These are phyloP conservation scores for Aspergillus alliaceus DNA, from an alignment of 2,329 filamentous ascomycete species.

Conservation along the genomic window DNA sequence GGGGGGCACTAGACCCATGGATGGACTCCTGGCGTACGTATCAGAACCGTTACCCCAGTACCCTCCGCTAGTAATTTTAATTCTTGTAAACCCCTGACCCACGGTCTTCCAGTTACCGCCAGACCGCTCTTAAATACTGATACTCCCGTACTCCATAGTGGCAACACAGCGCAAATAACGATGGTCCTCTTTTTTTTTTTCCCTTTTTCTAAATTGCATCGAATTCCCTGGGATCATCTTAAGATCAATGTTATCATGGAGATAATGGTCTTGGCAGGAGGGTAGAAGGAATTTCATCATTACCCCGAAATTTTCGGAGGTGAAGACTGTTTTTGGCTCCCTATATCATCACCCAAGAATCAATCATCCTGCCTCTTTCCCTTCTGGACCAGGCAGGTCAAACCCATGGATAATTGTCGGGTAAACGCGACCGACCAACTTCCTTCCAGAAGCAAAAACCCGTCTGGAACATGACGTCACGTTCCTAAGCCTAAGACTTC, in stretches of 20 bases:
- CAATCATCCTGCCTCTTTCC: no score
- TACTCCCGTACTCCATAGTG: constrained; percentile 2
- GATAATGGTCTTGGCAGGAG: neutral
- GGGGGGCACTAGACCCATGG: constrained; percentile 13
- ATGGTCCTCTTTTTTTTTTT: no score
- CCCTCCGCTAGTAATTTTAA: neutral
- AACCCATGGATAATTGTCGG: neutral
- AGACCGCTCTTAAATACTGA: neutral
- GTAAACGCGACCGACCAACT: neutral
- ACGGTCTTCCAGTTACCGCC: neutral
- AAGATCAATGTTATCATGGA: neutral
- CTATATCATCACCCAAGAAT: neutral
- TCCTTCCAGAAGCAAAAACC: neutral
- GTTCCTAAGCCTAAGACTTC: no score
- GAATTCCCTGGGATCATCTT: neutral
- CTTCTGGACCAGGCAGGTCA: no score
- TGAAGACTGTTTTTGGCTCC: neutral
- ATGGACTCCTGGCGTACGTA: neutral
- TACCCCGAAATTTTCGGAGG: neutral
- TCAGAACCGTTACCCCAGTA: neutral
- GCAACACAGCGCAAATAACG: neutral
- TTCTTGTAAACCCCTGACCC: neutral
- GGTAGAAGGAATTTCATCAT: neutral
- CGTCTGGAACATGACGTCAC: neutral
- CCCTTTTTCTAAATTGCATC: no score